Evolutionary conservation across 148 eudicot genomes (phyloP).

Genomic region (Arctostaphylos glauca): DNA sequence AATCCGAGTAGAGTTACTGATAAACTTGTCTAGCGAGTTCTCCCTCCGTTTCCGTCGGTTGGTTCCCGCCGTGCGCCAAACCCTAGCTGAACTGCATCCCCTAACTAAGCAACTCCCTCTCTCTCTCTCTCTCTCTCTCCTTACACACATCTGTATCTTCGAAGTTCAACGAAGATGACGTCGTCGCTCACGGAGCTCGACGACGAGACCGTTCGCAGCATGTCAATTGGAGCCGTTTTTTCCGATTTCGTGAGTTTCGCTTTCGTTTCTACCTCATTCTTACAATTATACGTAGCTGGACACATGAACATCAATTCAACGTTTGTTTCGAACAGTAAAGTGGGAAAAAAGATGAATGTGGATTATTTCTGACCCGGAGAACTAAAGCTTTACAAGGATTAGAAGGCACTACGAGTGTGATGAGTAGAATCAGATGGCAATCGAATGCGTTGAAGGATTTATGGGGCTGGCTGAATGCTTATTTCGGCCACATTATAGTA

Average conservation of each 20-base stretch:
- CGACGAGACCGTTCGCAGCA: conserved; percentile 65
- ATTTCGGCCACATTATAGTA: no score
- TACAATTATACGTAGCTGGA: neutral
- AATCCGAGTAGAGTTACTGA: neutral
- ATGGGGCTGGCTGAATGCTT: no score
- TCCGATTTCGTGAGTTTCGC: conserved; percentile 64
- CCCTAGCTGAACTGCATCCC: neutral
- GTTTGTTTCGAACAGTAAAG: neutral
- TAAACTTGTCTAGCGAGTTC: neutral
- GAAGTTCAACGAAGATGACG: conserved; percentile 25
- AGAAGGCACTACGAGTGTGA: neutral
- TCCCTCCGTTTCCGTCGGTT: neutral
- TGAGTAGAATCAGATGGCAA: no score
- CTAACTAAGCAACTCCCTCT: neutral
- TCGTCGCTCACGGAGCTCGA: conserved; percentile 54
- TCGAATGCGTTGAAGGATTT: no score
- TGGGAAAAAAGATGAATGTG: neutral
- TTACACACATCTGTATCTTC: neutral
- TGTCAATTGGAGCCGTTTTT: conserved; percentile 79
- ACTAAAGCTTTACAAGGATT: neutral
- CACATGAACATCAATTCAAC: neutral
- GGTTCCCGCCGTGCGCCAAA: neutral
- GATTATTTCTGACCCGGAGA: neutral
- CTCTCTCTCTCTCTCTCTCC: neutral
- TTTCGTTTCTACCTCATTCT: neutral